These are phyloP conservation scores for Cystofilobasidium capitatum DNA, from an alignment of 768 basidiomycete genomes.

Conservation along the genomic window DNA sequence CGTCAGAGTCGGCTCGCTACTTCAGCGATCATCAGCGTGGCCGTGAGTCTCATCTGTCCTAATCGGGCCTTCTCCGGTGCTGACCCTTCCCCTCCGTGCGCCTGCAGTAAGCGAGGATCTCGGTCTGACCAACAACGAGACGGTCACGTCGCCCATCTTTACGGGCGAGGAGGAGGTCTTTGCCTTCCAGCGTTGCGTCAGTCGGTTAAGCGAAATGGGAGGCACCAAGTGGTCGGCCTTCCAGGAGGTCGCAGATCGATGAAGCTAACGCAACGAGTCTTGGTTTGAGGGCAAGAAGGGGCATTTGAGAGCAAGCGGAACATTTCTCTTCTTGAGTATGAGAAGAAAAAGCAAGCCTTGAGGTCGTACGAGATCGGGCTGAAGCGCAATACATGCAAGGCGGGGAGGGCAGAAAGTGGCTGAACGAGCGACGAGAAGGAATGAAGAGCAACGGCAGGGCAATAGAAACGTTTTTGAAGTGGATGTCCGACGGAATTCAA, in stretches of 20 bases:
- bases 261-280: not conserved
- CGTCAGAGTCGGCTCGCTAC: slow-evolving; percentile 14
- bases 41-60: not conserved
- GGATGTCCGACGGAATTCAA: too few species aligned
- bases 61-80: not conserved
- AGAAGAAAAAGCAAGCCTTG: too few species aligned
- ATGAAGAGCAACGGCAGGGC: too few species aligned
- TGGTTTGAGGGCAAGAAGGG: too few species aligned
- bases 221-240: slow-evolving; percentile 21
- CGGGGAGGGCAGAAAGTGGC: too few species aligned
- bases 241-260: slow-evolving; percentile 5
- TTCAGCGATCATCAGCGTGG: slow-evolving; percentile 1
- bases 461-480: too few species aligned
- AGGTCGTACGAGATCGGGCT: too few species aligned
- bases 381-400: too few species aligned
- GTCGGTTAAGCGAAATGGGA: slow-evolving; percentile 40
- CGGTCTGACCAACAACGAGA: not conserved
- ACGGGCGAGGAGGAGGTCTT: slow-evolving; percentile 95
- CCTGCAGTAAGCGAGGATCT: slow-evolving; percentile 20
- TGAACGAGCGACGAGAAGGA: too few species aligned
- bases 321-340: too few species aligned
- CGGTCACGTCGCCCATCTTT: slow-evolving; percentile 75
- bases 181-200: slow-evolving; percentile 78
- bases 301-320: too few species aligned
- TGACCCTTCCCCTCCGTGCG: not conserved